Conservation (phyloP, 2,329 filamentous ascomycete genomes). For the Xylariaceae sp. region DNA sequence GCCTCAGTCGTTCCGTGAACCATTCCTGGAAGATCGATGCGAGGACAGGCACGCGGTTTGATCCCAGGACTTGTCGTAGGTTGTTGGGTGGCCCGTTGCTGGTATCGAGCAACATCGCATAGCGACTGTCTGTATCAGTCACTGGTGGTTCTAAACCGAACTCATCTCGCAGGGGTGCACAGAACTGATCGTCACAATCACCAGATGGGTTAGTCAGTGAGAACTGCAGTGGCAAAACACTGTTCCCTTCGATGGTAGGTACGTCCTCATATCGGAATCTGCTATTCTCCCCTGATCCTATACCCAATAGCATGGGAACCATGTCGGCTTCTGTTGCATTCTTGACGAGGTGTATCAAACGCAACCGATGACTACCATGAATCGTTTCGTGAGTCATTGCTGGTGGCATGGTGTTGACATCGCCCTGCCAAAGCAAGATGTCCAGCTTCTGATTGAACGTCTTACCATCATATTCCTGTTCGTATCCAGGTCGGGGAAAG, state of each 20-base stretch:
- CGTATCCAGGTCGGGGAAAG: slow-evolving; percentile 43
- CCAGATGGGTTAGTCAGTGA: slow-evolving; percentile 54
- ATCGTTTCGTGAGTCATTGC: slow-evolving; percentile 45
- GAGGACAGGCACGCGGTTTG: slow-evolving; percentile 63
- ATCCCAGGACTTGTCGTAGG: slow-evolving; percentile 60
- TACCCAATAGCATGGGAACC: slow-evolving; percentile 53
- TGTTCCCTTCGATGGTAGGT: slow-evolving; percentile 48
- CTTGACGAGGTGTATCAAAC: slow-evolving; percentile 64
- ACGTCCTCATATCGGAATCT: slow-evolving; percentile 54
- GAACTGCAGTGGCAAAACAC: slow-evolving; percentile 49
- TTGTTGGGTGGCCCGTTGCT: slow-evolving; percentile 57
- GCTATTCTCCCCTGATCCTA: slow-evolving; percentile 32
- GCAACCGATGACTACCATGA: slow-evolving; percentile 63
- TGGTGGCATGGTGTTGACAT: slow-evolving; percentile 50
- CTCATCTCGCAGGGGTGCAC: slow-evolving; percentile 46
- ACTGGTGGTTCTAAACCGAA: slow-evolving; percentile 49
- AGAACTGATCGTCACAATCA: slow-evolving; percentile 47
- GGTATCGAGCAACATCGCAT: slow-evolving; percentile 67
- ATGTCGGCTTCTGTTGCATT: slow-evolving; percentile 47
- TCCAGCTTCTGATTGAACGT: slow-evolving; percentile 58
- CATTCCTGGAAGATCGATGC: slow-evolving; percentile 71
- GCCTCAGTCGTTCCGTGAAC: slow-evolving; percentile 67
- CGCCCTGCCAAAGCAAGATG: slow-evolving; percentile 70
- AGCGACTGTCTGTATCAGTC: slow-evolving; percentile 60
- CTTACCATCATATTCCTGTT: slow-evolving; percentile 42